phyloP scores from a whole-genome alignment of 306 rosid genomes.

The Comarum palustre region DNA sequence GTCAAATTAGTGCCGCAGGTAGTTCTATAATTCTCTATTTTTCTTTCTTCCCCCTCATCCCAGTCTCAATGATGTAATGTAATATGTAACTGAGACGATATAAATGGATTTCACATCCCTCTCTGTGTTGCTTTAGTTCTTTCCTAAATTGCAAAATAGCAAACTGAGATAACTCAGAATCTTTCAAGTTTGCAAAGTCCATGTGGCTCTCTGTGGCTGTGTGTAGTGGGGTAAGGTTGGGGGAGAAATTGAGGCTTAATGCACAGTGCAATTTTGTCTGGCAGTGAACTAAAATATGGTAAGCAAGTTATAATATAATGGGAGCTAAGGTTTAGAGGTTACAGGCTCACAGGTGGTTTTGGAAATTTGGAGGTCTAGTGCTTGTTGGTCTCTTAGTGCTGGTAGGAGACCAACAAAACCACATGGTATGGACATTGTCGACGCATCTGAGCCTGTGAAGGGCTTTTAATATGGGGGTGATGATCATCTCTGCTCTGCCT shows the following conservation, averaged over 20 bases:
- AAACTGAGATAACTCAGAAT: background rate
- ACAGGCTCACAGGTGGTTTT: conserved; percentile 2
- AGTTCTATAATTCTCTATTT: conserved; percentile 7
- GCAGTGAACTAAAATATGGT: conserved; percentile 7
- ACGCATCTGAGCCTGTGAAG: conserved; percentile 16
- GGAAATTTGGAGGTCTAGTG: conserved; percentile 12
- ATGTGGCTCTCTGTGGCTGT: background rate
- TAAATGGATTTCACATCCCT: background rate
- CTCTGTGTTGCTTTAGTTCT: background rate
- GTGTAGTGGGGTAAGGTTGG: conserved; percentile 7
- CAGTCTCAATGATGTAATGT: background rate
- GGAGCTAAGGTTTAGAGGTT: background rate
- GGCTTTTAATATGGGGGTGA: conserved; percentile 13
- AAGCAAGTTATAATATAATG: conserved; percentile 20
- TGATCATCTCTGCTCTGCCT: conserved; percentile 19
- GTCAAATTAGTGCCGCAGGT: conserved; percentile 24
- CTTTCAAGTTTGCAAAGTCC: background rate
- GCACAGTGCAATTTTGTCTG: background rate
- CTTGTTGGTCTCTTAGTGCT: conserved; percentile 32
- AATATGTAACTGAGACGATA: conserved; percentile 1
- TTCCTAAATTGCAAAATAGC: background rate
- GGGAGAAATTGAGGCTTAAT: background rate
- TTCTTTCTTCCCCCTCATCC: background rate
- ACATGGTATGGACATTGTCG: conserved; percentile 35
- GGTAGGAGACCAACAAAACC: conserved; percentile 45